phyloP scores from a whole-genome alignment of 257 asterid species.

The Nemophila menziesii region DNA sequence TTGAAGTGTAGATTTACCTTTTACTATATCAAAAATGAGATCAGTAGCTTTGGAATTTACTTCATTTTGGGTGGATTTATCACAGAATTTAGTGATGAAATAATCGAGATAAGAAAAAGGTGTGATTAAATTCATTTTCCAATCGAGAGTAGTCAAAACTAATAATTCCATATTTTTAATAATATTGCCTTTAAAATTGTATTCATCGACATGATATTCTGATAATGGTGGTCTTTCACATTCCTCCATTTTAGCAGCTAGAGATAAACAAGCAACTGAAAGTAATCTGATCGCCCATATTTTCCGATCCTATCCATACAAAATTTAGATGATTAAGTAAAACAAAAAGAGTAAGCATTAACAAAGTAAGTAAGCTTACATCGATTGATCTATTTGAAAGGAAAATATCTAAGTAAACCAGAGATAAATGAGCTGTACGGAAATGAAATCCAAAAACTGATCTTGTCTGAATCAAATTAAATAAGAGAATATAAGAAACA shows the following conservation, averaged over 20 bases:
- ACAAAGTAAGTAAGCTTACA: constrained; percentile 21
- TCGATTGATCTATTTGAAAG: constrained; percentile 28
- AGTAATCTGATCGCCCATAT: constrained; percentile 33
- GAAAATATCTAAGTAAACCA: constrained; percentile 38
- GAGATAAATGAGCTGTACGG: constrained; percentile 36
- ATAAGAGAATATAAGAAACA: background rate
- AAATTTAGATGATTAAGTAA: background rate
- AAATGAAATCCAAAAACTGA: constrained; percentile 33
- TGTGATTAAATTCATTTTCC: constrained; percentile 36
- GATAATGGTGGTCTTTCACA: constrained; percentile 23
- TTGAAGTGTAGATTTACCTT: constrained; percentile 20
- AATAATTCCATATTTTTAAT: constrained; percentile 37
- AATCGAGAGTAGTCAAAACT: constrained; percentile 32
- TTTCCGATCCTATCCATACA: constrained; percentile 20
- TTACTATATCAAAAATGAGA: constrained; percentile 20
- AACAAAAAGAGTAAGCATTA: background rate
- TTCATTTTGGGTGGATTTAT: constrained; percentile 14
- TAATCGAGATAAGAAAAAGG: constrained; percentile 35
- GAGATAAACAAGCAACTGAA: constrained; percentile 43
- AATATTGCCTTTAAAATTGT: constrained; percentile 20
- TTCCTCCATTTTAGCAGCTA: constrained; percentile 64
- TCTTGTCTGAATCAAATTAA: constrained; percentile 21
- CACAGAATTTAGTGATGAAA: constrained; percentile 25
- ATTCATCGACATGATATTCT: constrained; percentile 26
- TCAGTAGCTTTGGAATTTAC: constrained; percentile 19